Conservation (phyloP, 106 monocot species). For the Allium cepa region DNA sequence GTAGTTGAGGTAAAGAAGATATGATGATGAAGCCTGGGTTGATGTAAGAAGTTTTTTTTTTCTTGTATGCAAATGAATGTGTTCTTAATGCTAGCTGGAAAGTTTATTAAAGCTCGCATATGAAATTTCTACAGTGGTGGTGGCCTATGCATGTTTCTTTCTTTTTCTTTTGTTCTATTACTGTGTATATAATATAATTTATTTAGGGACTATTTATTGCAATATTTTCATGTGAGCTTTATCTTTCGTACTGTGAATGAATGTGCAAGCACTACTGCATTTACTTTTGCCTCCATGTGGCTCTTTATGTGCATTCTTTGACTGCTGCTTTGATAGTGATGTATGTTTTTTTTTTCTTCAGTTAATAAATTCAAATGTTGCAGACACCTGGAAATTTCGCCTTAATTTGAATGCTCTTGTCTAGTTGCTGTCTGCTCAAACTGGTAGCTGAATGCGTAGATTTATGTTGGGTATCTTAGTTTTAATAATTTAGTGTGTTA, state of each 20-base stretch:
- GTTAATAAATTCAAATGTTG: too few relatives aligned
- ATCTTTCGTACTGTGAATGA: background rate
- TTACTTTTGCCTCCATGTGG: conserved; percentile 10
- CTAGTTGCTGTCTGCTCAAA: too few relatives aligned
- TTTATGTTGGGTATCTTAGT: too few relatives aligned
- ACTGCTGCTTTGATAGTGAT: background rate
- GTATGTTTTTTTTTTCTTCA: too few relatives aligned
- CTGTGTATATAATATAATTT: background rate
- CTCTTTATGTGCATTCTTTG: conserved; percentile 6
- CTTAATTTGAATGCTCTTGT: too few relatives aligned
- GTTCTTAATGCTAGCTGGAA: background rate
- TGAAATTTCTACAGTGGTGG: background rate
- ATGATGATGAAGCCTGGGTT: background rate
- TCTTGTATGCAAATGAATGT: background rate
- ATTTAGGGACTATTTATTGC: background rate
- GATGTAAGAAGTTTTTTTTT: background rate
- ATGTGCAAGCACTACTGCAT: conserved; percentile 8
- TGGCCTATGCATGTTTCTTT: background rate
- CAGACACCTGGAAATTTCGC: too few relatives aligned
- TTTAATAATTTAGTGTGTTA: too few relatives aligned
- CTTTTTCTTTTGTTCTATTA: background rate
- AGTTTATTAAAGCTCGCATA: too few relatives aligned
- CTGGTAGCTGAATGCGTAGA: too few relatives aligned
- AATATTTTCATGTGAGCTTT: background rate
- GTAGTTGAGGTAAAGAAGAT: background rate